Conservation (phyloP, 164 flowering plant species). For the Euptelea pleiosperma region DNA sequence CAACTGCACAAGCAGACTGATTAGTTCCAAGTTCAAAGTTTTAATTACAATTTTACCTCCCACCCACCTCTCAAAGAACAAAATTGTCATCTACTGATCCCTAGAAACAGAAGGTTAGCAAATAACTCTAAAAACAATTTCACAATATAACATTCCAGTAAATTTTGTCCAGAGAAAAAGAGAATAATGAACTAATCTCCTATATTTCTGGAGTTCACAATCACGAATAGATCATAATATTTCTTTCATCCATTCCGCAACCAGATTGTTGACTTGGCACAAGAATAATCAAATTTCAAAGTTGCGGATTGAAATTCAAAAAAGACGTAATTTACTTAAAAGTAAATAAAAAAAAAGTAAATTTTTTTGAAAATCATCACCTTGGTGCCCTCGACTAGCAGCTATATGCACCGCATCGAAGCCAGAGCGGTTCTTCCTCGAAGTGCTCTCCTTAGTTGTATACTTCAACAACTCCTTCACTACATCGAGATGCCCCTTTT, state of each 20-base stretch:
- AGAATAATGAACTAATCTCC: no score
- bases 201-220: no score
- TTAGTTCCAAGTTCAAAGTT: background rate
- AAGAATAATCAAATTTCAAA: no score
- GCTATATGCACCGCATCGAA: conserved; percentile 70
- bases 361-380: conserved; percentile 35
- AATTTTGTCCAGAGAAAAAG: no score
- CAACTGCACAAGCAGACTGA: no score
- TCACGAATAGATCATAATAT: no score
- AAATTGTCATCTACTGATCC: background rate
- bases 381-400: conserved; percentile 62
- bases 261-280: no score
- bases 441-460: conserved; percentile 35
- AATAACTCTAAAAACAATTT: background rate
- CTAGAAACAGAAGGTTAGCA: background rate
- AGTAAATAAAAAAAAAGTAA: no score
- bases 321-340: no score
- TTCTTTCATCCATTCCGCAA: no score
- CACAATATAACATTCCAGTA: no score
- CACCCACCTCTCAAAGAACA: background rate
- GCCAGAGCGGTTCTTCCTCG: conserved; percentile 54
- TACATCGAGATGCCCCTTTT: conserved; percentile 40
- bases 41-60: background rate
- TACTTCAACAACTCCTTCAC: conserved; percentile 44
- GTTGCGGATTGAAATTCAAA: no score